Evolutionary conservation across 164 flowering plant genomes (phyloP), one percentile per base, ranked within the genome.

Genomic region (Aristolochia californica): DNA sequence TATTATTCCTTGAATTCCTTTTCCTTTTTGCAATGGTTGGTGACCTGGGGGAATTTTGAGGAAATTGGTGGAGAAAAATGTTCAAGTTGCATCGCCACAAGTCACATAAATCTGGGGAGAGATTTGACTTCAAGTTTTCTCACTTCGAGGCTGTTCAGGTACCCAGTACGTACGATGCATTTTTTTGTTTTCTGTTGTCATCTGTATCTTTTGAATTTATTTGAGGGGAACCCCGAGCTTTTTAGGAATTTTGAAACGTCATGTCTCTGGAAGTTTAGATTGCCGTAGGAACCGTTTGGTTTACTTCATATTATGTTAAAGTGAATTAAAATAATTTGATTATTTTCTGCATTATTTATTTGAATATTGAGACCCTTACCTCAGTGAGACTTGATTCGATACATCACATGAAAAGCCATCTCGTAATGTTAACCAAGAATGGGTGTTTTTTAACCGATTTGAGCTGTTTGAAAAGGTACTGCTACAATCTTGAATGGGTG

Each of bases 101-200:
- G 70, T 28, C 70, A 0, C 64, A 62, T 27, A 78, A 68, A 67
- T 71, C 80, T 43, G 78, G 79, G 55, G 87, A 80, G 59, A 84
- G 66, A 52, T 24, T 84, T 51, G 88, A 82, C 68, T 89, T 89
- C 78, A 83, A 66, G 43, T 73, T 84, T 66, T 78, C 79, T 22
- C 59, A 72, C 21, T 70, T 87, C 55, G 82, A 82, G 43, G 84
- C 80, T 7, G 43, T 65, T 43, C 79, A 83, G 84, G 89, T 86
- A 45, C 43, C 25, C 12, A 16, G 20, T 5, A 25, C 8, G 57
- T 7, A 26, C 10, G 24, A 14, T 34, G 43, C 43, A 16, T 15
- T 14, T 54, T n/a, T 16, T 15, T 20, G 28, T 9, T 15, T 24
- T 25, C 27, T n/a, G 25, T 21, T 21, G 26, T 52, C 13, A 5